Percentiles rank a stretch among this genome's conserved stretches.
phyloP scores from a whole-genome alignment of 257 asterid genomes.

The Scutellaria baicalensis region DNA sequence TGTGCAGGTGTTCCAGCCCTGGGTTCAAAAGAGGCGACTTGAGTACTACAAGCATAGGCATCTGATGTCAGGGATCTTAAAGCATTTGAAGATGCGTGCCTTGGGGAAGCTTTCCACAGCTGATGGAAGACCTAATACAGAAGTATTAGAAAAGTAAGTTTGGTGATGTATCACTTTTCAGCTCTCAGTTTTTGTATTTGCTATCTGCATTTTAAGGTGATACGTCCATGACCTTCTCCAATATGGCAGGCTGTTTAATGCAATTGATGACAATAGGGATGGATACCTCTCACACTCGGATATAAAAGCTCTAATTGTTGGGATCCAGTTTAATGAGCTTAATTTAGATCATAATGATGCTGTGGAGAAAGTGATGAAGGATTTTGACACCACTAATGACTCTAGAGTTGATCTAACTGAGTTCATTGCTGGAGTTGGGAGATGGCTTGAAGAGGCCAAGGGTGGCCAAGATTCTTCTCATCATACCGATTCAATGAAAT shows the following conservation, averaged over 20 bases:
- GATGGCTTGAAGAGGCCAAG: slow-evolving; percentile 73
- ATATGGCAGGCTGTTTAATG: slow-evolving; percentile 48
- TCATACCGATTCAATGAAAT: slow-evolving; percentile 41
- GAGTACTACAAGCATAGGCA: slow-evolving; percentile 70
- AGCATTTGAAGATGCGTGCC: slow-evolving; percentile 53
- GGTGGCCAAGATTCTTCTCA: slow-evolving; percentile 22
- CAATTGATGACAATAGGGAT: slow-evolving; percentile 60
- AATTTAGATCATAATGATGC: slow-evolving; percentile 60
- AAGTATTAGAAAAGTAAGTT: slow-evolving; percentile 51
- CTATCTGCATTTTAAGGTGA: background rate
- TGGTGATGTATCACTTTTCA: background rate
- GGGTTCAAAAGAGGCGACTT: slow-evolving; percentile 76
- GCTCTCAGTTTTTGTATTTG: background rate
- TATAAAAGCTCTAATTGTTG: slow-evolving; percentile 60
- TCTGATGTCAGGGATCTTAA: slow-evolving; percentile 73
- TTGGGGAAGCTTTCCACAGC: slow-evolving; percentile 59
- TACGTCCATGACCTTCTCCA: background rate
- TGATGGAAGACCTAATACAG: slow-evolving; percentile 53
- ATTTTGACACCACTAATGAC: slow-evolving; percentile 61
- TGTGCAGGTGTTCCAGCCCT: slow-evolving; percentile 71
- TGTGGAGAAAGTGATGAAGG: slow-evolving; percentile 52
- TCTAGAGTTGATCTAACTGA: slow-evolving; percentile 34
- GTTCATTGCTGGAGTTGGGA: slow-evolving; percentile 49
- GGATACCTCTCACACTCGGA: slow-evolving; percentile 52
- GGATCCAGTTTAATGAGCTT: slow-evolving; percentile 58